Evolutionary conservation across 108 stramenopile genomes (phyloP).

Genomic region (Skeletonema marinoi): DNA sequence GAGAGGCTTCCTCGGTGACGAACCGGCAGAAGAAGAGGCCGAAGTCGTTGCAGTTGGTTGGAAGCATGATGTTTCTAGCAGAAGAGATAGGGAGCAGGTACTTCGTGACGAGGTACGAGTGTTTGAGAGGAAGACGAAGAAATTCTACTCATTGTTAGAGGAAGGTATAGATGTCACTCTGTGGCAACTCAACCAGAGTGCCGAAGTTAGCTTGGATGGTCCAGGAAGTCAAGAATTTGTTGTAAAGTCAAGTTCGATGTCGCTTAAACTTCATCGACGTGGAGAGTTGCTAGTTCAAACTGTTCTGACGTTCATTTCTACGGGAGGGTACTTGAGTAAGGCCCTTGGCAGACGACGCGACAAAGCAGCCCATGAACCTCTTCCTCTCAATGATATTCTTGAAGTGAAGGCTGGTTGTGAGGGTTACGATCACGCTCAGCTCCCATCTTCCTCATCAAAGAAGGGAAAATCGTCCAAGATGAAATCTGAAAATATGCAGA

Average conservation of each 20-base stretch:
- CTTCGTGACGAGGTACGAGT: slow-evolving; percentile 80
- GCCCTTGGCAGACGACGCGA: slow-evolving; percentile 72
- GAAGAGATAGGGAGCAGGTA: slow-evolving; percentile 83
- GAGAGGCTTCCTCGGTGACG: slow-evolving; percentile 67
- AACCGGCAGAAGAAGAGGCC: slow-evolving; percentile 49
- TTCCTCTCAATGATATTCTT: slow-evolving; percentile 86
- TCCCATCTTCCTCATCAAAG: slow-evolving; percentile 68
- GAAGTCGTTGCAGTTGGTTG: slow-evolving; percentile 80
- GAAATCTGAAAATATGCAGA: slow-evolving; percentile 79
- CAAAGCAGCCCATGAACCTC: slow-evolving; percentile 81
- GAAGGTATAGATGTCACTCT: slow-evolving; percentile 86
- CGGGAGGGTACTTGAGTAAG: slow-evolving; percentile 89
- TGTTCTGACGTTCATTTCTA: slow-evolving; percentile 74
- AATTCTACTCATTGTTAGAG: slow-evolving; percentile 69
- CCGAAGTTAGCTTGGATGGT: slow-evolving; percentile 58
- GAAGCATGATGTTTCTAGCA: slow-evolving; percentile 77
- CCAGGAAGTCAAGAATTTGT: slow-evolving; percentile 75
- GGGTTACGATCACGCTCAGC: slow-evolving; percentile 83
- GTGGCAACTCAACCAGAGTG: slow-evolving; percentile 82
- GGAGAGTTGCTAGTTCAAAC: slow-evolving; percentile 83
- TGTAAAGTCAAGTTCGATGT: slow-evolving; percentile 81
- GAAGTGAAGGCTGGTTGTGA: slow-evolving; percentile 86
- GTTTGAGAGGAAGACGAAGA: slow-evolving; percentile 75
- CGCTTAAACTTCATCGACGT: slow-evolving; percentile 75
- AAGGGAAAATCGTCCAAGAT: slow-evolving; percentile 61